These are phyloP conservation scores for Wilhelminamyces savonicus DNA, from an alignment of 805 yeast species.

Conservation along the genomic window DNA sequence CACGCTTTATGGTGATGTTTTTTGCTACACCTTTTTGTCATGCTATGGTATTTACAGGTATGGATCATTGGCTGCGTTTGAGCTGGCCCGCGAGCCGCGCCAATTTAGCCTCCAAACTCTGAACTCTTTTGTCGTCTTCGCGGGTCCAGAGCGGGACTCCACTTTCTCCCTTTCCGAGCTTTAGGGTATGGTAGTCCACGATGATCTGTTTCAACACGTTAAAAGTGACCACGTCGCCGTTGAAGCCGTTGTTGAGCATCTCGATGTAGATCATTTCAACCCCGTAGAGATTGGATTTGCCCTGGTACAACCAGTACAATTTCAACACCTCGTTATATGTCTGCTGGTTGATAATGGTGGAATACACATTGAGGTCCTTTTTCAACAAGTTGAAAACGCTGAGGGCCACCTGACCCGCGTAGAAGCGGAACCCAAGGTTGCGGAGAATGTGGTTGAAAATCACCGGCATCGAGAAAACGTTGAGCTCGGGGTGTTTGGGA, in stretches of 20 bases:
- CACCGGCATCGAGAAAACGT: slow-evolving; percentile 29
- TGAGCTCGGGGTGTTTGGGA: slow-evolving; percentile 21
- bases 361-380: slow-evolving; percentile 24
- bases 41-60: too few relatives aligned
- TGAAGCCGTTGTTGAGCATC: slow-evolving; percentile 36
- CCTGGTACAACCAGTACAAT: slow-evolving; percentile 31
- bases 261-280: slow-evolving; percentile 29
- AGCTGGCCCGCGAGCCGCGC: too few relatives aligned
- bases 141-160: slow-evolving; percentile 29
- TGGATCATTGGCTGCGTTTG: too few relatives aligned
- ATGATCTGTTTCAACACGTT: slow-evolving; percentile 28
- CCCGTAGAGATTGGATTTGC: slow-evolving; percentile 28
- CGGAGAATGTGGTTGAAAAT: slow-evolving; percentile 27
- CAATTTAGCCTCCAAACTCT: slow-evolving; percentile 11
- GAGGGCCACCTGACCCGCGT: slow-evolving; percentile 31
- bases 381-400: slow-evolving; percentile 30
- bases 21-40: too few relatives aligned
- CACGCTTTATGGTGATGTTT: too few relatives aligned
- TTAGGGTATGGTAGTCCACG: slow-evolving; percentile 26
- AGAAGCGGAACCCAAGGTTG: slow-evolving; percentile 14
- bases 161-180: slow-evolving; percentile 19
- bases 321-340: slow-evolving; percentile 35
- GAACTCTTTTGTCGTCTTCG: slow-evolving; percentile 29
- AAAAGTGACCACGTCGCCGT: slow-evolving; percentile 30
- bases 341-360: slow-evolving; percentile 32